phyloP scores from a whole-genome alignment of 768 basidiomycete genomes.

The Hydnomerulius pinastri region DNA sequence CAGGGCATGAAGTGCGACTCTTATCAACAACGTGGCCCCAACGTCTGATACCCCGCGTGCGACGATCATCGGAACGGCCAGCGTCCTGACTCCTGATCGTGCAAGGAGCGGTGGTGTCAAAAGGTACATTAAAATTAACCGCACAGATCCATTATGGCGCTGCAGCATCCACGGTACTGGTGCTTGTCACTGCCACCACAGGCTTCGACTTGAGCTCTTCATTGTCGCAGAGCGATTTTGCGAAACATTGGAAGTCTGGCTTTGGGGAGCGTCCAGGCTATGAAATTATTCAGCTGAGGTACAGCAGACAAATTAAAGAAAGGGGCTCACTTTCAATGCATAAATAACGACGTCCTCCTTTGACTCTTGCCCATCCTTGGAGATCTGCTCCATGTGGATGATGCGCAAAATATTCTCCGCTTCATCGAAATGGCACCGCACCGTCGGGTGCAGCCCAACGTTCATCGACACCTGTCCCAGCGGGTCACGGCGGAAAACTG shows the following conservation, averaged over 20 bases:
- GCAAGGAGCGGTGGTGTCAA: constrained; percentile 6
- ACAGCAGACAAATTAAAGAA: too few species aligned
- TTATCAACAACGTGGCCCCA: neutral
- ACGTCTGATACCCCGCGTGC: constrained; percentile 16
- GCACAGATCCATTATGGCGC: constrained; percentile 12
- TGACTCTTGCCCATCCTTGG: constrained; percentile 21
- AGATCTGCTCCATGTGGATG: constrained; percentile 50
- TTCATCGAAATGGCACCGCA: constrained; percentile 59
- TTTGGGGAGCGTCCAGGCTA: constrained; percentile 45
- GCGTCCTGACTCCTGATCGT: constrained; percentile 20
- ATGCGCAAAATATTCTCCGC: constrained; percentile 58
- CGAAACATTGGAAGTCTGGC: constrained; percentile 56
- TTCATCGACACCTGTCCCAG: constrained; percentile 73
- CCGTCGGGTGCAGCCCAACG: constrained; percentile 51
- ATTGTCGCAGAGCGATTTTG: constrained; percentile 44
- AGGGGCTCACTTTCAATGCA: constrained; percentile 60
- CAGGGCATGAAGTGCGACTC: neutral
- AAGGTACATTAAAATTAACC: neutral
- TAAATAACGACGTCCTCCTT: constrained; percentile 56
- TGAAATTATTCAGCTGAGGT: too few species aligned
- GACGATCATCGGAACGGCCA: constrained; percentile 14
- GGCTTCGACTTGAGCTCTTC: constrained; percentile 29
- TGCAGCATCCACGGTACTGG: constrained; percentile 2
- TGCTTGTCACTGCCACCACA: constrained; percentile 1
- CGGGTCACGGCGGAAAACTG: constrained; percentile 73